Evolutionary conservation across 805 yeast species (phyloP), one percentile per base, ranked within the genome.

Genomic region (Monosporozyma aerobia): DNA sequence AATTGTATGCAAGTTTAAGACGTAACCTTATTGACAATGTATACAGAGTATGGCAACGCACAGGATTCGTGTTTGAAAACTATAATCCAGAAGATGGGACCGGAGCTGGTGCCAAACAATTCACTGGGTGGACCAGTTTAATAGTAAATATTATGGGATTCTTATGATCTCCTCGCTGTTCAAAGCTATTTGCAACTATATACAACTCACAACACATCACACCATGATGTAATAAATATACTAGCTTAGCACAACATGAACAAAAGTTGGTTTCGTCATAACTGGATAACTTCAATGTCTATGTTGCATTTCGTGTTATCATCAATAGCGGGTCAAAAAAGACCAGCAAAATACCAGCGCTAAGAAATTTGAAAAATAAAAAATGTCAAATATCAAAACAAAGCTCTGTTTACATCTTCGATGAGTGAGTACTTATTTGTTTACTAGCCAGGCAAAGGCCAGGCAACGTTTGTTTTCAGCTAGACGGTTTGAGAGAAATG

Each of bases 111-210:
- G 90, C 92, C 9, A 83, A 86, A 67, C 92, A 88, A 64, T 94
- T 94, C 70, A 74, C 88, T 44, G 99, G 99, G 1, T 94, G 99
- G 99, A 83, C 97, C 0, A 82, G 95, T 1, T 70, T 89, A 54
- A 85, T 87, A 11, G 80, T 87, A 5, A 74, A 81, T 56, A 87
- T 94, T 63, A 85, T 94, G 92, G 68, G 69, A 13, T 58, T 48
- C 27, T 16, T 39, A 23, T 33, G 32, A 33, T 13, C 39, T 35
- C 39, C 16, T 35, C 3, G 39, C 39, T 35, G 14, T 35, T 14
- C 41, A 22, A 4, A 22, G 7, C 16, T 11, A n/a, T 19, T 3
- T n/a, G 19, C 3, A n/a, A n/a, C 19, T 39, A 39, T 39, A 39
- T 39, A 39, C 43, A 14, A n/a, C 16, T 14, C 39, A 33, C n/a